Conservation (phyloP, 2,329 filamentous ascomycete species). For the Monilinia laxa region DNA sequence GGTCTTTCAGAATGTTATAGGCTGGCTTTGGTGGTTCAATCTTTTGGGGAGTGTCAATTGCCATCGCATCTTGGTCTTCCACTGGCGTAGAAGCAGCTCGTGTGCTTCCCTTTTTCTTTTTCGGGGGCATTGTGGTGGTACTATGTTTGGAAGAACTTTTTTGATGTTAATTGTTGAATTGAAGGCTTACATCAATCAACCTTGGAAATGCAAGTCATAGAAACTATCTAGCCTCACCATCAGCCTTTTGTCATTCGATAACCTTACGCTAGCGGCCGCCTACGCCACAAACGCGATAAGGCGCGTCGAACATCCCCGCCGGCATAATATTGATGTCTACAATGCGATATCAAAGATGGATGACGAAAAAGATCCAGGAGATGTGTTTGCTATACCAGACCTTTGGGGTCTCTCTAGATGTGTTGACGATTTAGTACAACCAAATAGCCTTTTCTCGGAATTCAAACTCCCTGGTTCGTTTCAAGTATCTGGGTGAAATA, state of each 20-base stretch:
- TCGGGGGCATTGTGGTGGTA: constrained; percentile 60
- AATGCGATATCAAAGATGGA: constrained; percentile 37
- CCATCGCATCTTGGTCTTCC: constrained; percentile 60
- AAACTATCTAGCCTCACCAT: constrained; percentile 15
- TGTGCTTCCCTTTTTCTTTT: constrained; percentile 62
- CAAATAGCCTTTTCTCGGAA: constrained; percentile 38
- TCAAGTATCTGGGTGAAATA: background rate
- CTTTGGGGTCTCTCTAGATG: constrained; percentile 58
- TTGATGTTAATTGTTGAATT: background rate
- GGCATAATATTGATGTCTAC: background rate
- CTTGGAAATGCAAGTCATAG: background rate
- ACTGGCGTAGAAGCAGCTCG: constrained; percentile 56
- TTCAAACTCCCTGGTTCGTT: constrained; percentile 36
- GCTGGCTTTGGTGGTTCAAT: constrained; percentile 41
- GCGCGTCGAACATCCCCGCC: background rate
- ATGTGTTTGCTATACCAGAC: constrained; percentile 64
- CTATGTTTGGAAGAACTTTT: background rate
- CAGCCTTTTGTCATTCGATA: constrained; percentile 7
- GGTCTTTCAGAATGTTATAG: constrained; percentile 59
- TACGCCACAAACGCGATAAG: constrained; percentile 5
- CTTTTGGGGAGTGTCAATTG: constrained; percentile 52
- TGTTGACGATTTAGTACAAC: constrained; percentile 41
- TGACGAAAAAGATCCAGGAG: constrained; percentile 42
- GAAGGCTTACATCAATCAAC: background rate
- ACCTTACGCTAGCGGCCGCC: constrained; percentile 14